Conservation (phyloP, 257 asterid genomes). For the Gynochthodes officinalis region DNA sequence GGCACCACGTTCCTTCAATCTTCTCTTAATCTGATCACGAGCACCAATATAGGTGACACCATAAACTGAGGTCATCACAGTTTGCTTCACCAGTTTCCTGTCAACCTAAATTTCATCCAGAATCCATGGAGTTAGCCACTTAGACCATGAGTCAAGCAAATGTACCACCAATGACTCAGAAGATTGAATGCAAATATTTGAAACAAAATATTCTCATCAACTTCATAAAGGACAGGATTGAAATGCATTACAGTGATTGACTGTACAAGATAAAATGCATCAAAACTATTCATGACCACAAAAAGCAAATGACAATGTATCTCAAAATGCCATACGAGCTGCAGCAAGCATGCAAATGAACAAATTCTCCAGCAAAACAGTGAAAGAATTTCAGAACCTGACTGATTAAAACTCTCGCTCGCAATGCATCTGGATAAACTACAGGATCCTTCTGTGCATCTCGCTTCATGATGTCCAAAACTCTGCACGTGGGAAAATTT, state of each 20-base stretch:
- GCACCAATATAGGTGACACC: conserved; percentile 99
- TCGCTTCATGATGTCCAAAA: conserved; percentile 78
- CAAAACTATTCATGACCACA: neutral
- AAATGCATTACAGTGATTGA: neutral
- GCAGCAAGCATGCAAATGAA: neutral
- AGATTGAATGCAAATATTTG: neutral
- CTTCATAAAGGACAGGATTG: neutral
- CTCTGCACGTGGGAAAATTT: conserved; percentile 48
- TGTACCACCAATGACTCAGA: neutral
- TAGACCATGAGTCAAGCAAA: neutral
- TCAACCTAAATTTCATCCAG: conserved; percentile 64
- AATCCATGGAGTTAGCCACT: conserved; percentile 6
- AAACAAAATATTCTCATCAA: neutral
- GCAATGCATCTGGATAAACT: conserved; percentile 66
- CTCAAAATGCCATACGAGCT: neutral
- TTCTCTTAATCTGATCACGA: conserved; percentile 88
- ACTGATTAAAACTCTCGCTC: conserved; percentile 61
- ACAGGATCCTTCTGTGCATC: conserved; percentile 90
- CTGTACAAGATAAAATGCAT: neutral
- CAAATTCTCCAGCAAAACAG: neutral
- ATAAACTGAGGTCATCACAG: conserved; percentile 99
- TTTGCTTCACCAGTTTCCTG: conserved; percentile 95
- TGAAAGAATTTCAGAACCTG: conserved; percentile 47
- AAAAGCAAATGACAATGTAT: neutral
- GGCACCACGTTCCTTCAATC: conserved; percentile 79